phyloP scores from a whole-genome alignment of 1,284 basidiomycete genomes.

The Lentinus polychrous region DNA sequence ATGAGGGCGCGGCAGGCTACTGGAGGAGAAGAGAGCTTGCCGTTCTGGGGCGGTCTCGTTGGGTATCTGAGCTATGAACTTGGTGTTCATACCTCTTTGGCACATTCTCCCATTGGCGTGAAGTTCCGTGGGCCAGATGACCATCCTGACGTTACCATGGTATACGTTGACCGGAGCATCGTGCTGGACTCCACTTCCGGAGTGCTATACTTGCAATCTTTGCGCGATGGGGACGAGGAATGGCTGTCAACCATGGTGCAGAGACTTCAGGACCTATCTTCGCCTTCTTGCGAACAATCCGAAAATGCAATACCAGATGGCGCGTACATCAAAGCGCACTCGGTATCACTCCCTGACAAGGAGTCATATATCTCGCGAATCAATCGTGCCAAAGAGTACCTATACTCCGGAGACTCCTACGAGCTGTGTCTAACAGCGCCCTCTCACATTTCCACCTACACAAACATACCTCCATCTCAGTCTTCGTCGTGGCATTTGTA shows the following conservation, averaged over 20 bases:
- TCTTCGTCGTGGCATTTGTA: constrained; percentile 66
- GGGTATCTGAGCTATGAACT: constrained; percentile 73
- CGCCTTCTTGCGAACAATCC: constrained; percentile 2
- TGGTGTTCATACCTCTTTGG: constrained; percentile 45
- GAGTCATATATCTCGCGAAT: constrained; percentile 69
- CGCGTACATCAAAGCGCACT: neutral
- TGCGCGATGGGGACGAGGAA: constrained; percentile 45
- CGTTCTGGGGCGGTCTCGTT: constrained; percentile 76
- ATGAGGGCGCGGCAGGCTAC: constrained; percentile 44
- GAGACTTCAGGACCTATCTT: constrained; percentile 5
- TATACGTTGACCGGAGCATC: constrained; percentile 71
- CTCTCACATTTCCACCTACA: constrained; percentile 45
- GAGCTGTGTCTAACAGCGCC: constrained; percentile 91
- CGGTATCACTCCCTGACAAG: constrained; percentile 48
- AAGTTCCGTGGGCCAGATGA: constrained; percentile 12
- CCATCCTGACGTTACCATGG: constrained; percentile 66
- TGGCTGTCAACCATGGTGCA: constrained; percentile 42
- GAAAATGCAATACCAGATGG: constrained; percentile 5
- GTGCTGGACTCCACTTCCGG: constrained; percentile 51
- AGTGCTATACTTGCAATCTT: constrained; percentile 54
- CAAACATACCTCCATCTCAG: constrained; percentile 18
- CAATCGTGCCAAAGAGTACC: constrained; percentile 64
- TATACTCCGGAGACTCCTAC: constrained; percentile 89
- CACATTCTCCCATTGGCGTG: constrained; percentile 16
- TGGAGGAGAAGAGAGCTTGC: constrained; percentile 43